These are phyloP conservation scores for Phialocephala subalpina DNA, from an alignment of 2,329 filamentous ascomycete genomes.

Conservation along the genomic window DNA sequence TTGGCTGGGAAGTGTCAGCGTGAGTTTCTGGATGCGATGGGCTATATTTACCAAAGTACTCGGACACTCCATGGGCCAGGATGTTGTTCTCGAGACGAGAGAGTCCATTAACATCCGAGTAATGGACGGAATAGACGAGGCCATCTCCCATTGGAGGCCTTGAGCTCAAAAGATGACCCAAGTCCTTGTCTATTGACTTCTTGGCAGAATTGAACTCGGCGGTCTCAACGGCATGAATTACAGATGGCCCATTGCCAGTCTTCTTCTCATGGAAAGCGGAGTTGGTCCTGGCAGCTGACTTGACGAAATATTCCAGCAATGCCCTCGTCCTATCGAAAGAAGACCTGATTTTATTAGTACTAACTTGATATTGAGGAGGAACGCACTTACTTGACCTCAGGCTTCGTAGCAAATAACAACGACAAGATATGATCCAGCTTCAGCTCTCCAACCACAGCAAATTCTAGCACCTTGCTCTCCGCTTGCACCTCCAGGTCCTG, in stretches of 20 bases:
- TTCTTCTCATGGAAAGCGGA: slow-evolving; percentile 36
- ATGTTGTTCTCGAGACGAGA: slow-evolving; percentile 39
- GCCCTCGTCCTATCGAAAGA: slow-evolving; percentile 30
- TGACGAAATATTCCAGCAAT: slow-evolving; percentile 34
- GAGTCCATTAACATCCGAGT: slow-evolving; percentile 38
- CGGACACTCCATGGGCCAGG: slow-evolving; percentile 38
- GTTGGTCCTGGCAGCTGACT: slow-evolving; percentile 28
- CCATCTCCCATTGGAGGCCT: slow-evolving; percentile 10
- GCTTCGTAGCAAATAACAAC: slow-evolving; percentile 23
- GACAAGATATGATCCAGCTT: slow-evolving; percentile 35
- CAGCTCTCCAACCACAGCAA: slow-evolving; percentile 30
- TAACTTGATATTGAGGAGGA: not conserved
- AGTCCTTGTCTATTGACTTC: slow-evolving; percentile 33
- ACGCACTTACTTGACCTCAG: slow-evolving; percentile 32
- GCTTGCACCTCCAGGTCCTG: slow-evolving; percentile 19
- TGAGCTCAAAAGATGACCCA: slow-evolving; percentile 31
- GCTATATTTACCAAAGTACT: slow-evolving; percentile 32
- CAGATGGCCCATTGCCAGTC: slow-evolving; percentile 27
- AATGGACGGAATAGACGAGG: slow-evolving; percentile 37
- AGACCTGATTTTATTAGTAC: slow-evolving; percentile 24
- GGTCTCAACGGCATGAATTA: slow-evolving; percentile 31
- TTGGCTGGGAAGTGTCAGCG: slow-evolving; percentile 25
- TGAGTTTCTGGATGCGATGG: not conserved
- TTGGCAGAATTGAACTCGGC: slow-evolving; percentile 37
- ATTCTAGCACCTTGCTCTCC: slow-evolving; percentile 19